Evolutionary conservation across 768 basidiomycete species (phyloP), one percentile per base, ranked within the genome.

Genomic region (Collybia nuda): DNA sequence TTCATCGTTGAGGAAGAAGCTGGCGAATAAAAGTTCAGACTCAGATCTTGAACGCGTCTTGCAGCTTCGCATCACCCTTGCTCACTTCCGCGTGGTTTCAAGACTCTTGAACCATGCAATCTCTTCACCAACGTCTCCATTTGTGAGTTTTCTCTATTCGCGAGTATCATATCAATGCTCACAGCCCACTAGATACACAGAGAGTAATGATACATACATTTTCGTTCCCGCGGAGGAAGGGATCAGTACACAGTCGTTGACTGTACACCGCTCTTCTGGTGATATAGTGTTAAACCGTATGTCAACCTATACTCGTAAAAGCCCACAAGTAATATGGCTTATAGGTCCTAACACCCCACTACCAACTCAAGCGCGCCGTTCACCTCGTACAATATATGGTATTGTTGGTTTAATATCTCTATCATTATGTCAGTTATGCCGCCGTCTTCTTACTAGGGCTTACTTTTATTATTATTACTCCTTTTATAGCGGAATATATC

Each of bases 401-500:
- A 87, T 91, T 56, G 68, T 86, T 37, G 89, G 89, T 48, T 69
- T 86, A 66, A 84, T 91, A 56, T 85, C 88, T n/a, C 68, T 91
- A 52, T 79, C 88, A 26, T 66, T 89, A 60, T 86, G 89, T 90
- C 60, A 11, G 32, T 32, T 32, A 9, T 32, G 14, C 6, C 9
- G 14, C 12, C 12, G 9, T 32, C 52, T 51, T 43, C 47, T 21
- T 51, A 45, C 40, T 28, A 40, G 42, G 0, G 12, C 5, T 9
- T 35, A 37, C 8, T 15, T 44, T 19, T 39, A 0, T 14, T 44
- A 12, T 26, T 29, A 4, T 42, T 40, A 40, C 50, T 15, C 29
- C n/a, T 17, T 6, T 7, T 6, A 46, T 55, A 98, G 96, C 95
- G 62, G 97, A 98, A 70, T 98, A 96, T 71, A 69, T 98, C 43